These are phyloP conservation scores for Mariannaea sp. DNA, from an alignment of 2,329 filamentous ascomycete species.

Conservation along the genomic window DNA sequence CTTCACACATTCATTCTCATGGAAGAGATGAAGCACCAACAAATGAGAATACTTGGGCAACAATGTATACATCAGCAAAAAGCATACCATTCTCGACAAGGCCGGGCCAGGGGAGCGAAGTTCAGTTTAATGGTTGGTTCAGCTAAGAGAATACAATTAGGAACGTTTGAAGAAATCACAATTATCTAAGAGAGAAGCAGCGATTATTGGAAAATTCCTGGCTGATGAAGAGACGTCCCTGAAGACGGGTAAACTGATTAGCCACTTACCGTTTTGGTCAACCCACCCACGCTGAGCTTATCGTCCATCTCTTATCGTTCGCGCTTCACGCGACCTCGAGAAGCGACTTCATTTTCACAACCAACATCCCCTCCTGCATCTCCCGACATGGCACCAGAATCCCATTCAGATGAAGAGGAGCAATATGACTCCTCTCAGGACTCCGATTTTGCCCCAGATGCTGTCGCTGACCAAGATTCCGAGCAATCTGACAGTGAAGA, in stretches of 20 bases:
- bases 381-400: constrained; percentile 50
- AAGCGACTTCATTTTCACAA: neutral
- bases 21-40: too few species aligned
- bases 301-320: neutral
- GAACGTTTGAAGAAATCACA: too few species aligned
- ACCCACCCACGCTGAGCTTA: constrained; percentile 16
- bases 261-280: constrained; percentile 16
- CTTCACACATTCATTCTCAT: too few species aligned
- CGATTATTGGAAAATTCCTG: too few species aligned
- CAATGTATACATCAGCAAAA: too few species aligned
- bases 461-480: constrained; percentile 51
- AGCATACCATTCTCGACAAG: too few species aligned
- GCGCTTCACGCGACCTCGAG: constrained; percentile 3
- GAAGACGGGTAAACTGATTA: constrained; percentile 30
- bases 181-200: too few species aligned
- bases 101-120: too few species aligned
- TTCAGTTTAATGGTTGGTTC: too few species aligned
- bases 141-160: too few species aligned
- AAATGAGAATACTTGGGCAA: too few species aligned
- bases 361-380: constrained; percentile 5
- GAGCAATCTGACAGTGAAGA: constrained; percentile 58
- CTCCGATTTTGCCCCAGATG: constrained; percentile 72
- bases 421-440: constrained; percentile 73
- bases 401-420: constrained; percentile 54
- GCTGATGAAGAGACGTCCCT: too few species aligned